Percentiles rank a stretch among this genome's conserved stretches.
phyloP scores from a whole-genome alignment of 1,284 basidiomycete genomes.

The Tilletiopsis washingtonensis region DNA sequence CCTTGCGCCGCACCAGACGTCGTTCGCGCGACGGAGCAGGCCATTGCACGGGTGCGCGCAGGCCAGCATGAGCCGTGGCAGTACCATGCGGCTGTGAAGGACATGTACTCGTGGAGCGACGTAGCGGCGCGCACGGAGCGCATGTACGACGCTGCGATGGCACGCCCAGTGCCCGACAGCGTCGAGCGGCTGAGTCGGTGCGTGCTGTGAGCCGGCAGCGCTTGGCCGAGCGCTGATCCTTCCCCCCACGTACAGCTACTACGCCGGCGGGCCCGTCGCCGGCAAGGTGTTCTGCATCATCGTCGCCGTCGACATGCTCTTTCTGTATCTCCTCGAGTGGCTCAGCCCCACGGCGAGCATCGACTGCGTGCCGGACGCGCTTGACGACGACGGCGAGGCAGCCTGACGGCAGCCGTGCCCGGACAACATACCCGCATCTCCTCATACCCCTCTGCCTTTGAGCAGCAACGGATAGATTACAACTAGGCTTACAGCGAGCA shows the following conservation, averaged over 20 bases:
- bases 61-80: conserved; percentile 66
- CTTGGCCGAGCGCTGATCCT: conserved; percentile 2
- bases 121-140: conserved; percentile 70
- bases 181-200: conserved; percentile 16
- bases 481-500: too few species aligned
- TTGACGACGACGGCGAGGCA: neutral
- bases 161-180: conserved; percentile 16
- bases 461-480: too few species aligned
- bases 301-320: conserved; percentile 68
- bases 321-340: conserved; percentile 69
- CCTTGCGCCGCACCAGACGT: conserved; percentile 57
- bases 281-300: conserved; percentile 71
- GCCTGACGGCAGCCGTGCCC: neutral
- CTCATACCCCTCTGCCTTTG: too few species aligned
- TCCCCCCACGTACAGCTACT: conserved; percentile 52
- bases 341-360: conserved; percentile 62
- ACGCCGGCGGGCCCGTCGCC: conserved; percentile 60
- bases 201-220: conserved; percentile 1
- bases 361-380: conserved; percentile 47
- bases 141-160: conserved; percentile 68
- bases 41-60: conserved; percentile 62
- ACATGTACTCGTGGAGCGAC: conserved; percentile 82
- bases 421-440: too few species aligned
- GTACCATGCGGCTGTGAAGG: conserved; percentile 70
- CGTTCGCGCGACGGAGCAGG: conserved; percentile 70